Evolutionary conservation across 192 early-diverging fungal species (phyloP).

Genomic region (Chytriomyces sp.): DNA sequence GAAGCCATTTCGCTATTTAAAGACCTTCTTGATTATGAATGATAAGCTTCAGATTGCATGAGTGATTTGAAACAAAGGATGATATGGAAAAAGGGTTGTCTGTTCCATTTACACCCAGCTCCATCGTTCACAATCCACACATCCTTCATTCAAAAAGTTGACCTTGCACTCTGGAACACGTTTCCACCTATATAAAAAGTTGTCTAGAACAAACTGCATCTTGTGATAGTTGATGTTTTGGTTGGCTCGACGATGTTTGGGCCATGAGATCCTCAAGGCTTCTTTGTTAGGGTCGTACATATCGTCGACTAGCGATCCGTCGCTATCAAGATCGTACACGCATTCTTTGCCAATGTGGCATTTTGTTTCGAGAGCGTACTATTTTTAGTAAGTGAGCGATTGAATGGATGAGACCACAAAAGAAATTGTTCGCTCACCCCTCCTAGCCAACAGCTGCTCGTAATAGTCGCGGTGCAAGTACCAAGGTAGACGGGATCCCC

Average conservation of each 20-base stretch:
- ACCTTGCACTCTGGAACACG: not conserved
- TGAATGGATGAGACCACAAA: conserved; percentile 41
- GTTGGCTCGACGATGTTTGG: no score
- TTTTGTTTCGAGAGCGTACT: conserved; percentile 75
- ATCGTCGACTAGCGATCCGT: conserved; percentile 22
- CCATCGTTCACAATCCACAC: conserved; percentile 19
- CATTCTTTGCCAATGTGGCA: conserved; percentile 79
- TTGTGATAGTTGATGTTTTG: conserved; percentile 22
- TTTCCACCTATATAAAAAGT: not conserved
- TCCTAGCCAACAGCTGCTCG: conserved; percentile 16
- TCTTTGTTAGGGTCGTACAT: no score
- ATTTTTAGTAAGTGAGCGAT: conserved; percentile 57
- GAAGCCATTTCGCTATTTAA: no score
- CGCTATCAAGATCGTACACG: conserved; percentile 30
- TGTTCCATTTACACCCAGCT: no score
- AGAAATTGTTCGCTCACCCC: conserved; percentile 15
- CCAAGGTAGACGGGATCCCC: conserved; percentile 92
- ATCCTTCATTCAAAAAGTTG: not conserved
- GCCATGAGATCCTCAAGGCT: no score
- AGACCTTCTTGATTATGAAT: no score
- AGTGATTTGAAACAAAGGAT: no score
- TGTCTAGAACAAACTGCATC: conserved; percentile 17
- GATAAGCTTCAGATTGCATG: no score
- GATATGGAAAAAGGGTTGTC: no score
- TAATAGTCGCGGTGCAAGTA: conserved; percentile 51